Base-by-base conservation (phyloP, 2,329 filamentous ascomycete genomes). In the Pestalotiopsis sp. region DNA sequence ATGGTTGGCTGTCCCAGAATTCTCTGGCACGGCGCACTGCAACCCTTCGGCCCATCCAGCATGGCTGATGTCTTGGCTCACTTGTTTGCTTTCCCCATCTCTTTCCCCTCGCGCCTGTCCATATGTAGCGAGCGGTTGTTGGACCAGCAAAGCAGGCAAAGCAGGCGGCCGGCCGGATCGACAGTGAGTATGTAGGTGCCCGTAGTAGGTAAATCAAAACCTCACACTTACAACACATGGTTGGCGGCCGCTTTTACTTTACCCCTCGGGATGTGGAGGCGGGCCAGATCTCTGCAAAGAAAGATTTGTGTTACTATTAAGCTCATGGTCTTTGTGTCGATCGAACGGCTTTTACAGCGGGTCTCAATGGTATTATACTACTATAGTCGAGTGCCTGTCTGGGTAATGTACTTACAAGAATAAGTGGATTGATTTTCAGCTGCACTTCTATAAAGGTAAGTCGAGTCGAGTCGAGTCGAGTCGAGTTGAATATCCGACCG, bases 11-110 rank as follows among this genome's bases (percentile, higher is more conserved):
- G 44, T 56, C 20, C 63, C 24, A 30, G 40, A 38, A n/a, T 24
- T 57, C 63, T 59, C 64, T 48, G 22, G 22, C 55, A n/a, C 58
- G n/a, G 52, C 64, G 35, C 52, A 66, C 58, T 66, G 64, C 64
- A 66, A 66, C 64, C 64, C 56, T 52, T 66, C 22, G 30, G 17
- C n/a, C 44, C 44, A 52, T 52, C 44, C 44, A 52, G 44, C 17
- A 52, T 52, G 44, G 20, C 20, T 52, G 44, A 52, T 52, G n/a
- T 7, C 44, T 52, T 52, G 44, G 44, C 44, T 52, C 44, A 52
- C 44, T 52, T 52, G 44, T 52, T 52, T 52, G 44, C 44, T 52
- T 52, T 52, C 44, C 40, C 40, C 40, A 17, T 20, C 14, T n/a
- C 20, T n/a, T 52, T 52, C n/a, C 44, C 44, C 17, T 22, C 44